These are phyloP conservation scores for Ogataea nonfermentans DNA, from an alignment of 805 yeast genomes.

Conservation along the genomic window DNA sequence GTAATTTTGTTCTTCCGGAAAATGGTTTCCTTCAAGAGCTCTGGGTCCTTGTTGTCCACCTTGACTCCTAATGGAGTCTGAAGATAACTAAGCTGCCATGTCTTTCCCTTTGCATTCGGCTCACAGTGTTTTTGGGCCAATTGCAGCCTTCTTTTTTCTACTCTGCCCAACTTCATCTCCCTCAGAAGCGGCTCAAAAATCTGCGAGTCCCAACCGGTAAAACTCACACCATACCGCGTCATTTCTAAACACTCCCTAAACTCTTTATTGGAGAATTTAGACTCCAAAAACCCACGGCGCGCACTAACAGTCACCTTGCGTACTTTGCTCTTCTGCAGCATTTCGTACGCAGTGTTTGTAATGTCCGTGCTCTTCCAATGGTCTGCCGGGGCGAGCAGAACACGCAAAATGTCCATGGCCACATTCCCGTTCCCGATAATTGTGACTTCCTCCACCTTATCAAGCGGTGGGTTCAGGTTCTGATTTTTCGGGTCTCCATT, in stretches of 20 bases:
- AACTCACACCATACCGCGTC: constrained; percentile 43
- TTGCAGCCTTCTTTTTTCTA: constrained; percentile 63
- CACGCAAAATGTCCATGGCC: constrained; percentile 85
- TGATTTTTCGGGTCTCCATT: constrained; percentile 76
- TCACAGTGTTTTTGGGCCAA: constrained; percentile 52
- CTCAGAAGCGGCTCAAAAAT: constrained; percentile 32
- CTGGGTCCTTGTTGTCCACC: constrained; percentile 33
- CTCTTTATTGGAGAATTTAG: constrained; percentile 92
- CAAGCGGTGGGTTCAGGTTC: constrained; percentile 54
- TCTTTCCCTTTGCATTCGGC: constrained; percentile 13
- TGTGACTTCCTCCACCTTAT: constrained; percentile 59
- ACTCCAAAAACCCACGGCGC: constrained; percentile 79
- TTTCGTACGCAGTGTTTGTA: constrained; percentile 52
- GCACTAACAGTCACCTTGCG: constrained; percentile 71
- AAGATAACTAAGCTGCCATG: constrained; percentile 72
- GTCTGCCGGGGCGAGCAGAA: constrained; percentile 56
- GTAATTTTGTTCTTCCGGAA: constrained; percentile 48
- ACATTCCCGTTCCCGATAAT: constrained; percentile 98
- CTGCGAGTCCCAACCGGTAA: constrained; percentile 47
- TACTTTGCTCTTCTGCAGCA: constrained; percentile 54
- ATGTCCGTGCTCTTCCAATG: constrained; percentile 76
- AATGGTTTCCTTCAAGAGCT: constrained; percentile 42
- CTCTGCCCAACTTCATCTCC: constrained; percentile 43
- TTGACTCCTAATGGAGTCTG: constrained; percentile 60
- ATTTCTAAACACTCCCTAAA: constrained; percentile 78